Base-by-base conservation (phyloP, 805 yeast genomes). In the Metschnikowia henanensis region DNA sequence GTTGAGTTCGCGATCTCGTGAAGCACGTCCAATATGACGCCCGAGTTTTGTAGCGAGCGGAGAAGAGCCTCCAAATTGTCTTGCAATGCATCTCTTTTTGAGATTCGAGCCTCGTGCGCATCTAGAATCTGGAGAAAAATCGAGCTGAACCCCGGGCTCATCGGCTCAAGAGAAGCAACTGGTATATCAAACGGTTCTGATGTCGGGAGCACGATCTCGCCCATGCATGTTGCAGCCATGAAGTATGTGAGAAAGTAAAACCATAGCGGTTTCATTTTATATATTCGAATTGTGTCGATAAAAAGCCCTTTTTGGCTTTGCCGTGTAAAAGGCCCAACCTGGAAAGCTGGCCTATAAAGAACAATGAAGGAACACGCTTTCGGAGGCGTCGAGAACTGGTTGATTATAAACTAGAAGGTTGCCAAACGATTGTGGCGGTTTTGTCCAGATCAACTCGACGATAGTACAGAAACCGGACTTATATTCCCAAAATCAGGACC, bases 1-100 rank as follows among this genome's bases (percentile, higher is more conserved):
- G 64, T 56, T 4, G 64, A 59, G 19, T 51, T 49, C 1, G 73
- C 71, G 13, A 70, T 55, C 33, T 59, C 62, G 30, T 63, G 57
- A 17, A 68, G 46, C 18, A 62, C 52, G 15, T 52, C 44, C 9
- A 51, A 31, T 17, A 64, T 42, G 12, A 64, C 49, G 4, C 65
- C 65, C 5, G 68, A 61, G 22, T 50, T 45, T 46, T 57, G 55
- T 3, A 64, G 60, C 2, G 55, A 33, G 16, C 34, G 25, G 12
- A 61, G 47, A 5, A 61, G 45, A 12, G 42, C 31, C 2, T 39
- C 45, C 22, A 51, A 41, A 13, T 39, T 43, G 19, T 40, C 49
- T 26, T 23, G 36, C 5, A 46, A 36, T 4, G 19, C 26, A 17
- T 49, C 53, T 41, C 55, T 36, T 22, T 51, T 51, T 6, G 29